Evolutionary conservation across 2,329 filamentous ascomycete species (phyloP).

Genomic region (Cytospora mali): DNA sequence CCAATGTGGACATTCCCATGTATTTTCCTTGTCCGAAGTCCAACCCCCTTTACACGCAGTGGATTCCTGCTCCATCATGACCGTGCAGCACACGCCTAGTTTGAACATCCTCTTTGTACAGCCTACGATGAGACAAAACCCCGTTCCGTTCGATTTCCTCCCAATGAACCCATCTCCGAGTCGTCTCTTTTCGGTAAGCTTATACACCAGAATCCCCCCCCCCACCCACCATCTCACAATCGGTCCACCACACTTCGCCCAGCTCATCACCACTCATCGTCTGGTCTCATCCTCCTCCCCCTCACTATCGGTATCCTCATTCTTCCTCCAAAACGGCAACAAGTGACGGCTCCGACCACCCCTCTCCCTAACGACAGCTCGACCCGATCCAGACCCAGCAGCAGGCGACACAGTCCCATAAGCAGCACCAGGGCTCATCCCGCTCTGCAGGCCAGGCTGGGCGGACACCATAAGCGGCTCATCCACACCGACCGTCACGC

Average conservation of each 20-base stretch:
- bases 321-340: constrained; percentile 25
- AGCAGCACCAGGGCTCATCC: constrained; percentile 12
- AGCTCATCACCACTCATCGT: background rate
- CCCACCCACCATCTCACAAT: background rate
- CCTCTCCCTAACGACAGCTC: background rate
- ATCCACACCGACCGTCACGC: background rate
- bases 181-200: background rate
- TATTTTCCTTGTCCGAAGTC: background rate
- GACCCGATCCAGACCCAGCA: background rate
- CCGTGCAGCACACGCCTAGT: background rate
- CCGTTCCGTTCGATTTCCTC: too few relatives aligned
- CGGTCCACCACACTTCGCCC: too few relatives aligned
- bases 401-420: background rate
- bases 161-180: too few relatives aligned
- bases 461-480: constrained; percentile 22
- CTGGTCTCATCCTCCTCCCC: constrained; percentile 8
- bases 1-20: background rate
- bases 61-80: background rate
- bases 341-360: constrained; percentile 6
- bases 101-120: too few relatives aligned
- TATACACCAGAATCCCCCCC: background rate
- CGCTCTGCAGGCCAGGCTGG: constrained; percentile 16
- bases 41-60: background rate
- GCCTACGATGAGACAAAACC: background rate
- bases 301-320: constrained; percentile 25